Evolutionary conservation across 805 yeast genomes (phyloP).

Genomic region (Wickerhamomyces queroliae): DNA sequence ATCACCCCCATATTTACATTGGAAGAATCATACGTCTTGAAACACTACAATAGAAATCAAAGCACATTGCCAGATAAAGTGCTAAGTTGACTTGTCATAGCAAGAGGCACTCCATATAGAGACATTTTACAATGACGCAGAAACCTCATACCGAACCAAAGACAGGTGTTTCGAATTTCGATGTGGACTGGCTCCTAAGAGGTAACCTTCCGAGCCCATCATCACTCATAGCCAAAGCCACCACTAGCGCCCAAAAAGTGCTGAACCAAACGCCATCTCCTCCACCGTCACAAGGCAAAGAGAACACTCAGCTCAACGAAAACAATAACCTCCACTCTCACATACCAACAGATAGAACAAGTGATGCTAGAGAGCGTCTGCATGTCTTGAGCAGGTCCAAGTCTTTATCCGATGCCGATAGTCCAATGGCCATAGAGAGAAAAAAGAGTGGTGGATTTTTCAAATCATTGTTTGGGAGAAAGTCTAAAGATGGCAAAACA

Average conservation of each 20-base stretch:
- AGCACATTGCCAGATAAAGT: no score
- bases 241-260: background rate
- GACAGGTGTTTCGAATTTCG: constrained; percentile 32
- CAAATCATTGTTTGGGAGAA: constrained; percentile 26
- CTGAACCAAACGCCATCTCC: background rate
- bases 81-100: no score
- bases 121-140: background rate
- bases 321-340: background rate
- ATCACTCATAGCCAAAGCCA: constrained; percentile 3
- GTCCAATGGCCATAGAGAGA: constrained; percentile 7
- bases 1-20: no score
- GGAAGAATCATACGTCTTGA: no score
- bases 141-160: background rate
- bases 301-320: constrained; percentile 7
- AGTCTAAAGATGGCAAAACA: constrained; percentile 12
- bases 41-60: no score
- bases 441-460: constrained; percentile 31
- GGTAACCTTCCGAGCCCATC: constrained; percentile 16
- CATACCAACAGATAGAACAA: background rate
- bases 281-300: constrained; percentile 1
- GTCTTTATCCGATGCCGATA: constrained; percentile 23
- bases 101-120: no score
- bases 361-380: constrained; percentile 2
- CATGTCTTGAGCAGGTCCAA: constrained; percentile 22
- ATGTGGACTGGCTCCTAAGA: constrained; percentile 48